These are phyloP conservation scores for Haplosporangium sp. DNA, from an alignment of 371 early-diverging fungal species.

Conservation along the genomic window DNA sequence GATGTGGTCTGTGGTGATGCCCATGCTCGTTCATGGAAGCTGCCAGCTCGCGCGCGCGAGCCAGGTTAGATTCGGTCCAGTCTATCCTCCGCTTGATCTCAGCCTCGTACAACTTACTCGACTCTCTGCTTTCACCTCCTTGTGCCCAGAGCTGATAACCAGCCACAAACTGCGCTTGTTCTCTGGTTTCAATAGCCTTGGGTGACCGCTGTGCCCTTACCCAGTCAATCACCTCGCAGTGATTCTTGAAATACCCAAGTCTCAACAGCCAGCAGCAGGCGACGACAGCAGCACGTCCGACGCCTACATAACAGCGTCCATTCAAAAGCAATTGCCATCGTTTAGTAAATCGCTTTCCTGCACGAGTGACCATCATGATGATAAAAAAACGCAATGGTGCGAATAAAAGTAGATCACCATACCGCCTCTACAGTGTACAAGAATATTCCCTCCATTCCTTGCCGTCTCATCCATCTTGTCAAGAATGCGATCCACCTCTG, in stretches of 20 bases:
- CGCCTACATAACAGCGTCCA: slow-evolving; percentile 58
- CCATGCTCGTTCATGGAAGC: slow-evolving; percentile 14
- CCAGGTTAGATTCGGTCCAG: slow-evolving; percentile 35
- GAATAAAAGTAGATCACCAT: slow-evolving; percentile 9
- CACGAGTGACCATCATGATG: background rate
- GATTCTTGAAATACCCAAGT: slow-evolving; percentile 31
- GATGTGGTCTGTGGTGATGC: slow-evolving; percentile 2
- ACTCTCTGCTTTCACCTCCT: slow-evolving; percentile 12
- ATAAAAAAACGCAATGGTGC: background rate
- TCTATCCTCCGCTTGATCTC: slow-evolving; percentile 45
- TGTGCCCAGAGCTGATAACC: slow-evolving; percentile 39
- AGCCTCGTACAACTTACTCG: slow-evolving; percentile 18
- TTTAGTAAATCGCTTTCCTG: too few species aligned
- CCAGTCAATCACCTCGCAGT: slow-evolving; percentile 42
- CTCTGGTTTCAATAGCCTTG: slow-evolving; percentile 51
- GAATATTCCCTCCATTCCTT: slow-evolving; percentile 66
- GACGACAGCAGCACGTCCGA: slow-evolving; percentile 82
- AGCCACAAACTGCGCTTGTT: slow-evolving; percentile 43
- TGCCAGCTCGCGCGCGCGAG: slow-evolving; percentile 27
- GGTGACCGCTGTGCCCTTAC: slow-evolving; percentile 44
- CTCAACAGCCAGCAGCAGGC: slow-evolving; percentile 79
- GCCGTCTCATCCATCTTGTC: slow-evolving; percentile 64
- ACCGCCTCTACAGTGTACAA: slow-evolving; percentile 87
- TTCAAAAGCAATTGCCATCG: too few species aligned
- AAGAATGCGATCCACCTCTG: slow-evolving; percentile 68